Evolutionary conservation across 2,329 filamentous ascomycete genomes (phyloP), one percentile per base, ranked within the genome.

Genomic region (Anthostomella pinea): DNA sequence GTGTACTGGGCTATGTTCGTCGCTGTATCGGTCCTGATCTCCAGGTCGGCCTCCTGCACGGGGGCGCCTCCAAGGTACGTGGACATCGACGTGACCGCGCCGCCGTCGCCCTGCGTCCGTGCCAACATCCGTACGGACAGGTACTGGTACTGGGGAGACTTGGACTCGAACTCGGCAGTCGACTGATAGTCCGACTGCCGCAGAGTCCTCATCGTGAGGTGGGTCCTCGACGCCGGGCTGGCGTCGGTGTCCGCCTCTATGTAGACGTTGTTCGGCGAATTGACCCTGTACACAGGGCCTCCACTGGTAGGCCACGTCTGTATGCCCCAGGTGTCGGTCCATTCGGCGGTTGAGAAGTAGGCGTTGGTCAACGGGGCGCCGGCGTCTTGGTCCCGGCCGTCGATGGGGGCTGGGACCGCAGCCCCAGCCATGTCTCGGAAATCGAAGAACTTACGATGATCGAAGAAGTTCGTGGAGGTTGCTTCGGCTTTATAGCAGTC

Each of bases 31-130:
- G 74, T 77, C 28, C 73, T 62, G 35, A 77, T 63, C 58, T 79
- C 74, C 22, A 77, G 60, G 49, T 78, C 73, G 6, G 70, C 64
- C 51, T 77, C 74, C 49, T 76, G 70, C n/a, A 75, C 62, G 13
- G 60, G 43, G 4, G 57, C 57, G 4, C 51, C 53, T 39, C 61
- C 59, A 9, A 60, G 58, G 58, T 76, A 77, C 13, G 72, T 75
- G 59, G 77, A 77, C 46, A 77, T 59, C 42, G 71, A 70, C 6
- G 71, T 67, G 39, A 71, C 67, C 35, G 69, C 74, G 13, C 73
- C 74, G 0, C 63, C 39, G 11, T 52, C 54, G 6, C 74, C 73
- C 2, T 60, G 52, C 14, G 70, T 71, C 28, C 73, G 70, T 22
- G 72, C 69, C 27, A 67, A 62, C 66, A 77, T 48, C 4, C 46